A percentile compares a stretch with the other conserved stretches of the same genome.
These are phyloP conservation scores for Termitomyces sp. DNA, from an alignment of 768 basidiomycete species.

Conservation along the genomic window DNA sequence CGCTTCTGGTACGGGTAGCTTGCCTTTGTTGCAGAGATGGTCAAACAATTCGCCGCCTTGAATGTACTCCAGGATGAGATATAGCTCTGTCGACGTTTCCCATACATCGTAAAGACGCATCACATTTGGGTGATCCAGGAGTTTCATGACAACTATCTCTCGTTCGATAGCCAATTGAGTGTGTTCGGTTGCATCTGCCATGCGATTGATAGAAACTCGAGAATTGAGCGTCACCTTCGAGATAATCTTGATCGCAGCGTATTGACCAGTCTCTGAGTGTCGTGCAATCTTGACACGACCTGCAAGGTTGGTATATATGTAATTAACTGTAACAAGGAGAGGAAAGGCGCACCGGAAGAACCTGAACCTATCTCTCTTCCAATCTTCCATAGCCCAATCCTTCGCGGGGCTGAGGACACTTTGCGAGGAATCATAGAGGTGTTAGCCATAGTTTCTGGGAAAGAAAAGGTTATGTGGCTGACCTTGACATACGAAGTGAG, in stretches of 20 bases:
- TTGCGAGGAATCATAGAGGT: constrained; percentile 20
- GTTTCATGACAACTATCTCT: constrained; percentile 97
- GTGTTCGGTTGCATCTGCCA: constrained; percentile 72
- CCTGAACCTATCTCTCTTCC: constrained; percentile 83
- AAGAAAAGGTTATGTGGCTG: constrained; percentile 15
- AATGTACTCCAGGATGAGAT: constrained; percentile 91
- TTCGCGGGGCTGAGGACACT: constrained; percentile 38
- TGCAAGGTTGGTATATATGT: constrained; percentile 21
- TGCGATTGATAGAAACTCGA: constrained; percentile 59
- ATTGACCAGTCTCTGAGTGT: constrained; percentile 82
- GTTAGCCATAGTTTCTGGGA: constrained; percentile 21
- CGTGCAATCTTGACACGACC: constrained; percentile 89
- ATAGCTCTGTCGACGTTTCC: constrained; percentile 88
- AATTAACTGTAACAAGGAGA: background rate
- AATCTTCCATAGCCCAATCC: constrained; percentile 79
- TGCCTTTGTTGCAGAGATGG: constrained; percentile 76
- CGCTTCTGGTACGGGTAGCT: constrained; percentile 66
- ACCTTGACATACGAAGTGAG: background rate
- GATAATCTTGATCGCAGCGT: constrained; percentile 94
- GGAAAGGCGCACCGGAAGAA: constrained; percentile 50
- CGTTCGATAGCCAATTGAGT: constrained; percentile 79
- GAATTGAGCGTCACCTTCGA: constrained; percentile 69
- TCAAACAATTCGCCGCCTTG: constrained; percentile 95
- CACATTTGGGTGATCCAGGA: constrained; percentile 92
- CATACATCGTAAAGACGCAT: constrained; percentile 95